Conservation (phyloP, 805 yeast species). For the Cyberlindnera saturnus region DNA sequence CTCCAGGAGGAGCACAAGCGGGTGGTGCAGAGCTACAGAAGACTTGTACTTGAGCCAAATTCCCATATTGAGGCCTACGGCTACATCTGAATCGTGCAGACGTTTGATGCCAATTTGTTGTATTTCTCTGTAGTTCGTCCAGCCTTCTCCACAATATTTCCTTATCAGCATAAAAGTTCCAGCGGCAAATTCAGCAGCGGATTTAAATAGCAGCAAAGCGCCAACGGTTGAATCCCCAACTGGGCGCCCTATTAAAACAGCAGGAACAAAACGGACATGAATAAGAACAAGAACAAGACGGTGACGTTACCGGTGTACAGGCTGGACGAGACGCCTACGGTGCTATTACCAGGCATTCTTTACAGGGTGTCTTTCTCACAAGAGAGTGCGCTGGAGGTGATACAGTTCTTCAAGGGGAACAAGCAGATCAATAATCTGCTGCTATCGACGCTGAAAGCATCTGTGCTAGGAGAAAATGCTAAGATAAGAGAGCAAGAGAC, state of each 20-base stretch:
- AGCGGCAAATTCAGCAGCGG: no score
- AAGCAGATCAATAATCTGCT: constrained; percentile 17
- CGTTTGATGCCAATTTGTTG: no score
- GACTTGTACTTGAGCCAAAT: not conserved
- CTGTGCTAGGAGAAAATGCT: not conserved
- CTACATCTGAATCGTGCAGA: not conserved
- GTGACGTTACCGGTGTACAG: constrained; percentile 18
- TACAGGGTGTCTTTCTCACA: constrained; percentile 50
- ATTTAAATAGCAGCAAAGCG: no score
- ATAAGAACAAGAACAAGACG: not conserved
- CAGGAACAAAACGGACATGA: not conserved
- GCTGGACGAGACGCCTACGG: constrained; percentile 24
- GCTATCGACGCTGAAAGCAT: constrained; percentile 6
- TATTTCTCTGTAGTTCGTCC: no score
- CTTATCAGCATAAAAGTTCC: no score
- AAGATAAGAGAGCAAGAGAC: not conserved
- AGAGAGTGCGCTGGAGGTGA: constrained; percentile 39
- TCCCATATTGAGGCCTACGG: not conserved
- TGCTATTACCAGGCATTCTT: constrained; percentile 56
- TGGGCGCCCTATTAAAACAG: no score
- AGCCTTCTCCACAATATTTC: no score
- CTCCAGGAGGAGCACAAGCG: not conserved
- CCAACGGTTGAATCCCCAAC: no score
- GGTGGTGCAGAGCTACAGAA: not conserved
- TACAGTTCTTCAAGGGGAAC: constrained; percentile 32